A percentile compares a stretch with the other conserved stretches of the same genome.
These are phyloP conservation scores for Trichoderma pleuroti DNA, from an alignment of 2,329 filamentous ascomycete species.

Conservation along the genomic window DNA sequence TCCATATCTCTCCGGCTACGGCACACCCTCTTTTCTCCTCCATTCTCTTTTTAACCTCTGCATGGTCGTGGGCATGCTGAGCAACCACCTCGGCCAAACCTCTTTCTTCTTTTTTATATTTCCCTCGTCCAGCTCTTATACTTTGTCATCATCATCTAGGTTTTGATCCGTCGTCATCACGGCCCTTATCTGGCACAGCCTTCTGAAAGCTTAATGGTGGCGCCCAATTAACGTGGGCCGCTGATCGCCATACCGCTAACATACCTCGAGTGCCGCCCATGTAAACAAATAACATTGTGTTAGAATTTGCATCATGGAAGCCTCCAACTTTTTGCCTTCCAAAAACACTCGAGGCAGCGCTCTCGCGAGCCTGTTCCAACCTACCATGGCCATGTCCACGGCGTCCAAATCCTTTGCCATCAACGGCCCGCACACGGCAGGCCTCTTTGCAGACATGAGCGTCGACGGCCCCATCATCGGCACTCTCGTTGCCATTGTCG, in stretches of 20 bases:
- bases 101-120: not conserved
- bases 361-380: slow-evolving; percentile 17
- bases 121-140: not conserved
- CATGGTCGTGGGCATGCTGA: not conserved
- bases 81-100: not conserved
- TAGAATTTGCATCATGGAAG: not conserved
- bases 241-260: slow-evolving; percentile 13
- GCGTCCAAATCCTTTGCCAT: slow-evolving; percentile 54
- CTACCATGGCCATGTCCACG: slow-evolving; percentile 43
- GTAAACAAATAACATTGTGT: slow-evolving; percentile 20
- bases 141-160: not conserved
- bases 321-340: slow-evolving; percentile 3
- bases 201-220: slow-evolving; percentile 11
- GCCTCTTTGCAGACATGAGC: slow-evolving; percentile 91
- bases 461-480: slow-evolving; percentile 91
- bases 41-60: not conserved
- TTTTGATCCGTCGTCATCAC: not conserved
- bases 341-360: slow-evolving; percentile 5
- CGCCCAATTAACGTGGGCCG: slow-evolving; percentile 6
- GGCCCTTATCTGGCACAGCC: not conserved
- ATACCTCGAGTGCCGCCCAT: slow-evolving; percentile 15
- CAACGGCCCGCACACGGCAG: slow-evolving; percentile 74
- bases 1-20: slow-evolving; percentile 8
- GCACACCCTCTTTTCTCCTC: not conserved
- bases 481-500: slow-evolving; percentile 85